These are phyloP conservation scores for Cyathus striatus DNA, from an alignment of 768 basidiomycete species.

Conservation along the genomic window DNA sequence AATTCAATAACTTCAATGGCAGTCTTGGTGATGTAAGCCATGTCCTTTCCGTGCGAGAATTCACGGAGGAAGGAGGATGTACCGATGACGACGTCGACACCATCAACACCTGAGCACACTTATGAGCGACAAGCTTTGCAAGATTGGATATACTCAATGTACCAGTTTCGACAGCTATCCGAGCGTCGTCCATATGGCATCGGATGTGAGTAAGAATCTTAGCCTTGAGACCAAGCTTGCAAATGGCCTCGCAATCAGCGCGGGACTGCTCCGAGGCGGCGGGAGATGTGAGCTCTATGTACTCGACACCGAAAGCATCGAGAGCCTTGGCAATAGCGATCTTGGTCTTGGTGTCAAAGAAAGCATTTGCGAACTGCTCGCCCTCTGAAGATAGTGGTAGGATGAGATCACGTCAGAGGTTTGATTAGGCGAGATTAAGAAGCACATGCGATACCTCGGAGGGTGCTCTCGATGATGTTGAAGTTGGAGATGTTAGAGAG, in stretches of 20 bases:
- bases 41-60: constrained; percentile 99
- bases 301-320: constrained; percentile 98
- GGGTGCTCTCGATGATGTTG: constrained; percentile 95
- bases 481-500: constrained; percentile 90
- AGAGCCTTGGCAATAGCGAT: constrained; percentile 98
- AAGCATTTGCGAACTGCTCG: constrained; percentile 98
- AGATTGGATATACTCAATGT: constrained; percentile 13
- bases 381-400: constrained; percentile 60
- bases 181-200: constrained; percentile 99
- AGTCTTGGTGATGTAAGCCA: constrained; percentile 98
- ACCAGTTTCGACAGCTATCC: constrained; percentile 98
- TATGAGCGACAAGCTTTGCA: constrained; percentile 2
- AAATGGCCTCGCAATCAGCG: constrained; percentile 94
- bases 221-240: constrained; percentile 94
- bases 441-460: constrained; percentile 57
- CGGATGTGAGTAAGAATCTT: constrained; percentile 99
- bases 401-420: constrained; percentile 10
- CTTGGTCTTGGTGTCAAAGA: constrained; percentile 99
- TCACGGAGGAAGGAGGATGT: constrained; percentile 99
- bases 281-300: constrained; percentile 98
- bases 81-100: constrained; percentile 98
- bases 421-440: constrained; percentile 2
- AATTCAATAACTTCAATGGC: constrained; percentile 98
- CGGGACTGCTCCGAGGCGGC: constrained; percentile 96
- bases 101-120: constrained; percentile 75